Percentiles rank a stretch among this genome's conserved stretches.
Evolutionary conservation across 108 stramenopile species (phyloP).

Genomic region (Fragilaria radians): DNA sequence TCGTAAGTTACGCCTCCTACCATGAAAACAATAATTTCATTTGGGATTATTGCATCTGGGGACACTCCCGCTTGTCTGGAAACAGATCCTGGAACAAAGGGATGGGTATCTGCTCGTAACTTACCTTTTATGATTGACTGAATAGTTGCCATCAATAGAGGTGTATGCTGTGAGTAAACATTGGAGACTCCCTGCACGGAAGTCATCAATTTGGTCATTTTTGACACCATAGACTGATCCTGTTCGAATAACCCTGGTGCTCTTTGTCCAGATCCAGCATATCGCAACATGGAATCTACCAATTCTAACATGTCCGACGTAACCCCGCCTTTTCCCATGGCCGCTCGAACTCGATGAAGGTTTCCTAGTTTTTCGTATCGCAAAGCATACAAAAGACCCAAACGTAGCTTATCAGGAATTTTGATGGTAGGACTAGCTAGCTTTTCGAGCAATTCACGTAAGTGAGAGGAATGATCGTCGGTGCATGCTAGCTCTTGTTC

Average conservation of each 20-base stretch:
- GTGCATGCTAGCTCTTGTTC: slow-evolving; percentile 98
- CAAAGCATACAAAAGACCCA: slow-evolving; percentile 94
- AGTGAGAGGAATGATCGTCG: slow-evolving; percentile 88
- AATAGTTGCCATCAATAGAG: slow-evolving; percentile 87
- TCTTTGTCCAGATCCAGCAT: slow-evolving; percentile 76
- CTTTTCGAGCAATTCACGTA: slow-evolving; percentile 85
- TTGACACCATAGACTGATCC: slow-evolving; percentile 62
- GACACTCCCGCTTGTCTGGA: slow-evolving; percentile 7
- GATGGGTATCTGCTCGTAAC: slow-evolving; percentile 72
- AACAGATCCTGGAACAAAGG: slow-evolving; percentile 48
- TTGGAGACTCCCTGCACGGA: slow-evolving; percentile 94
- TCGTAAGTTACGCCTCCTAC: slow-evolving; percentile 96
- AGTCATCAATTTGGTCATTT: slow-evolving; percentile 92
- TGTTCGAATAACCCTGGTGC: slow-evolving; percentile 91
- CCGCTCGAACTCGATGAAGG: slow-evolving; percentile 72
- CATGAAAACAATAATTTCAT: slow-evolving; percentile 91
- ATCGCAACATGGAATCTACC: slow-evolving; percentile 86
- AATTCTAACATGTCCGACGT: slow-evolving; percentile 83
- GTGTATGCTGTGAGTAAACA: slow-evolving; percentile 97
- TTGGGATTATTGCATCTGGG: slow-evolving; percentile 40
- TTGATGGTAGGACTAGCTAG: slow-evolving; percentile 69
- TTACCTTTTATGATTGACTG: slow-evolving; percentile 83
- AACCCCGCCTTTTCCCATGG: slow-evolving; percentile 88
- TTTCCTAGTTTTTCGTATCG: slow-evolving; percentile 89
- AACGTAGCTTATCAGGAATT: slow-evolving; percentile 92